Conservation (phyloP, 768 basidiomycete genomes). For the Dendrothele bispora region DNA sequence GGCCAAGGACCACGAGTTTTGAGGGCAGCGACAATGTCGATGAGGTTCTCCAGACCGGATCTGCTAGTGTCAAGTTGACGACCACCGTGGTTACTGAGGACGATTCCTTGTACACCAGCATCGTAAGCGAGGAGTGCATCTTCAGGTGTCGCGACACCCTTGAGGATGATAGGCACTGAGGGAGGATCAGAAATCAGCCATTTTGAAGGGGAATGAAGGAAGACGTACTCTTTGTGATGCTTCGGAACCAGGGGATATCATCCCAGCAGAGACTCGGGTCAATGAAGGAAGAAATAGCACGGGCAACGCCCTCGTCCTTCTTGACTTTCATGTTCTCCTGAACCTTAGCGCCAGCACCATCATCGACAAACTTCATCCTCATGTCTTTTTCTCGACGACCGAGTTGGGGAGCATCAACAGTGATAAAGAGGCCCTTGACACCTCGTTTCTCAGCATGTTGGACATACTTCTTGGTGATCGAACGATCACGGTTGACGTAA, state of each 20-base stretch:
- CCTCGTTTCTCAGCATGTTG: constrained; percentile 90
- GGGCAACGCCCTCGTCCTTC: constrained; percentile 81
- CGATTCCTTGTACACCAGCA: constrained; percentile 69
- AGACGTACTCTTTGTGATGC: constrained; percentile 39
- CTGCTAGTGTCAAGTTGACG: constrained; percentile 78
- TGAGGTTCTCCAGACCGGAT: constrained; percentile 86
- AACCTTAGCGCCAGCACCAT: constrained; percentile 53
- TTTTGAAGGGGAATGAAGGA: background rate
- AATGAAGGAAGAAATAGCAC: constrained; percentile 97
- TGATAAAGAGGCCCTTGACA: constrained; percentile 93
- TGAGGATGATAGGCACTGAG: constrained; percentile 87
- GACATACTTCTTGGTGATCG: constrained; percentile 81
- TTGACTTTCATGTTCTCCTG: constrained; percentile 53
- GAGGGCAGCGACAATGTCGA: constrained; percentile 77
- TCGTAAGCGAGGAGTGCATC: constrained; percentile 88
- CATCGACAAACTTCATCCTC: constrained; percentile 90
- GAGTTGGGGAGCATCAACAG: constrained; percentile 95
- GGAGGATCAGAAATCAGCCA: constrained; percentile 4
- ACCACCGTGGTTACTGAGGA: constrained; percentile 85
- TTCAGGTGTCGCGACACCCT: constrained; percentile 65
- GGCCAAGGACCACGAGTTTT: constrained; percentile 71
- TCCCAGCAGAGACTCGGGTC: constrained; percentile 89
- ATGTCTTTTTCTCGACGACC: constrained; percentile 97
- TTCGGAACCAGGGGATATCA: constrained; percentile 80
- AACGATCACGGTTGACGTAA: constrained; percentile 90